Conservation (phyloP, 148 eudicot species). For the Hydrangea macrophylla region DNA sequence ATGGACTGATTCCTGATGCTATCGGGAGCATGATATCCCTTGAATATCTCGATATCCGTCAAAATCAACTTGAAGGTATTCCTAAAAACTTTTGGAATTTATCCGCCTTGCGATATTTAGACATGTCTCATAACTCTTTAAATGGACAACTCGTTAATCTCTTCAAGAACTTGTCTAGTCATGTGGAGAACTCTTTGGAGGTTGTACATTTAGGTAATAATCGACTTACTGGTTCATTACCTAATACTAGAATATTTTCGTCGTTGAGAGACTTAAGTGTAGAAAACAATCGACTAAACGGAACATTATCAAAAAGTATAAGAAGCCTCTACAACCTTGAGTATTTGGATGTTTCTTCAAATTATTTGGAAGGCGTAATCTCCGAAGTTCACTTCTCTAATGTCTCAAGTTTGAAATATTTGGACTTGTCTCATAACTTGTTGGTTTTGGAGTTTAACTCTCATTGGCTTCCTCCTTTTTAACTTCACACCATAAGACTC, state of each 20-base stretch:
- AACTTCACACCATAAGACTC: neutral
- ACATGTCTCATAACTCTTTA: neutral
- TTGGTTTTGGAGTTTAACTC: neutral
- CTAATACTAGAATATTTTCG: neutral
- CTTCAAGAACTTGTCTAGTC: neutral
- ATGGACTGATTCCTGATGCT: slow-evolving; percentile 8
- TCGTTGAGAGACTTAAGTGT: neutral
- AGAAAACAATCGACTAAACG: neutral
- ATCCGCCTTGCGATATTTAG: neutral
- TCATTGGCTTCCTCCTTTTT: slow-evolving; percentile 9
- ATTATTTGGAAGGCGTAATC: neutral
- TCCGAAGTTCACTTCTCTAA: neutral
- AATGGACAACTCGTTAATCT: neutral
- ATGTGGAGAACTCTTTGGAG: neutral
- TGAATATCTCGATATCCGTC: neutral
- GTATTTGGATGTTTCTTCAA: neutral
- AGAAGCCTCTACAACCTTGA: neutral
- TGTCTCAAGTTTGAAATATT: neutral
- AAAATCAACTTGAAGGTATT: neutral
- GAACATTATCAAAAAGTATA: neutral
- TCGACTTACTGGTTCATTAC: neutral
- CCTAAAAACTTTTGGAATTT: neutral
- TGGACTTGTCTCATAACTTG: neutral
- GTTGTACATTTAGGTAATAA: neutral
- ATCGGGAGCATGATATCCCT: neutral